Percentiles rank a stretch among this genome's conserved stretches.
phyloP scores from a whole-genome alignment of 2,329 filamentous ascomycete species.

The Penicillium sp. region DNA sequence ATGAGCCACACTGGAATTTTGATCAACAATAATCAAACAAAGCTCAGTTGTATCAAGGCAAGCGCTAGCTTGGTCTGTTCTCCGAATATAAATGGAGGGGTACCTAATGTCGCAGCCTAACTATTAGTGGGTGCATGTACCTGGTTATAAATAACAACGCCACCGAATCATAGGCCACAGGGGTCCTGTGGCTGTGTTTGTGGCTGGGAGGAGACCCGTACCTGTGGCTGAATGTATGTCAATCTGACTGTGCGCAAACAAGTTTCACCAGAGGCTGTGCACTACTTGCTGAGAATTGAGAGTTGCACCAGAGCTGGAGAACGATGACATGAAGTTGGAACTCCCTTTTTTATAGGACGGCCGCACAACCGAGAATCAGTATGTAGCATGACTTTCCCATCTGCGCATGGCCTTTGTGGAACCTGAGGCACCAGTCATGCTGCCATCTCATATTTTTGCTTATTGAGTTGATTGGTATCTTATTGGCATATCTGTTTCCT shows the following conservation, averaged over 20 bases:
- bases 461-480: neutral
- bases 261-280: neutral
- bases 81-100: slow-evolving; percentile 2
- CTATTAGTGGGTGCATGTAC: slow-evolving; percentile 21
- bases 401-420: slow-evolving; percentile 16
- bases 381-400: slow-evolving; percentile 19
- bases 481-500: neutral
- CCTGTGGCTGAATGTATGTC: slow-evolving; percentile 2
- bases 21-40: neutral
- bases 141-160: slow-evolving; percentile 24
- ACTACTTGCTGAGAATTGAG: neutral
- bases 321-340: neutral
- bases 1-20: slow-evolving; percentile 11
- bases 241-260: neutral
- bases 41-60: neutral
- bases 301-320: neutral
- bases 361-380: neutral
- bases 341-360: slow-evolving; percentile 6
- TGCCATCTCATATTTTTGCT: neutral
- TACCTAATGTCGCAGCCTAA: slow-evolving; percentile 32
- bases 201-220: slow-evolving; percentile 5
- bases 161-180: slow-evolving; percentile 15
- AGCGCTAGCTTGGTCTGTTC: neutral
- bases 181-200: slow-evolving; percentile 18
- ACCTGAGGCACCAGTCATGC: slow-evolving; percentile 18